Base-by-base conservation (phyloP, 1,139 yeast genomes). In the Hansenula lynferdii region DNA sequence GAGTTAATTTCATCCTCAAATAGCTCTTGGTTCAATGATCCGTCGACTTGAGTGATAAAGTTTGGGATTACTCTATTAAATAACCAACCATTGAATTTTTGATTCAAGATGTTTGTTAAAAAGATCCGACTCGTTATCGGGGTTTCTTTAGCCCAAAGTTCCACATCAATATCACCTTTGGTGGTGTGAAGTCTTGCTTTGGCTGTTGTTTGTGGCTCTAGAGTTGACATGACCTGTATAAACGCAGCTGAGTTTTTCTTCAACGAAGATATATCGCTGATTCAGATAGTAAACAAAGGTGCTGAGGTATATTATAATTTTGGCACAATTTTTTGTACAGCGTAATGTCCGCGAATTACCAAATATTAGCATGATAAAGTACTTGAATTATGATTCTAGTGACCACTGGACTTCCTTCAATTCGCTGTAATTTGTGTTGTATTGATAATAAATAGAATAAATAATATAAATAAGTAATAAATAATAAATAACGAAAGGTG, bases 101-200 rank as follows among this genome's bases (percentile, higher is more conserved):
- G 70, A 40, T 69, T 62, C 19, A 67, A 35, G 45, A 84, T 76
- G 33, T 65, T 63, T 40, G 68, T 65, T 14, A 84, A 54, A 48
- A 85, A 80, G 34, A 55, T 52, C 31, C 70, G 58, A 25, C 74
- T 54, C 1, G 78, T 72, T 1, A 49, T 45, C 0, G 94, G 90
- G 4, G 75, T 60, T 54, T 85, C 89, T 47, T 77, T 77, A 20
- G 90, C 85, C 82, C 85, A 85, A 10, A 85, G 54, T 37, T 78
- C 87, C 2, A 85, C 56, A 31, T 70, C 75, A 0, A 85, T 60
- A 1, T 64, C 58, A 1, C 95, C 95, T 42, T 77, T 79, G 11
- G 76, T 62, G 2, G 94, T 83, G 11, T 57, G 47, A 4, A 85
- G 48, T 12, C 67, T 54, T 17, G 80, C 81, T 45, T 72, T 72